Evolutionary conservation across 1,284 basidiomycete species (phyloP), one percentile per base, ranked within the genome.

Genomic region (Ceraceosorus guamensis): DNA sequence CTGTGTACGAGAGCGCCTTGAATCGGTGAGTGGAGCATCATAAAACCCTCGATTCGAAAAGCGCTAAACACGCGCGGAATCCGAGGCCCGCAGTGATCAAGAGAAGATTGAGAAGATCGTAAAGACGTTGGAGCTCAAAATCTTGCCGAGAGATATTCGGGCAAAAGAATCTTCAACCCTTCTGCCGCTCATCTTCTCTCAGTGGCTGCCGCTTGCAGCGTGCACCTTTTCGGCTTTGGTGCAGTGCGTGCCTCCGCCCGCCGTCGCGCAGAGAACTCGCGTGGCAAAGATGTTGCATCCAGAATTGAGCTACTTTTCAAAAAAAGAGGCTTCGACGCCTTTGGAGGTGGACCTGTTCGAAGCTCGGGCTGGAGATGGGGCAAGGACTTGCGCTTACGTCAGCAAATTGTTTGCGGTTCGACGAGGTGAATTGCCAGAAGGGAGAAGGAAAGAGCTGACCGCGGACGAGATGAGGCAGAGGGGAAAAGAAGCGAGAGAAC

Each of bases 341-440:
- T 79, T 95, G 30, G 92, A 98, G 76, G 78, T 81, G 62, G 87
- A 88, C 58, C 79, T 98, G 8, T 97, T 87, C 78, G 77, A 57
- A 14, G 67, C 72, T 18, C 59, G 63, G 43, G 52, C 66, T 10
- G 64, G 63, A 6, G 53, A 57, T 13, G 67, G 66, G 41, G 62
- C 67, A 6, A 56, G 59, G n/a, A 52, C 62, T 6, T 69, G 83
- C 3, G 80, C 81, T 4, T 95, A 93, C 76, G 88, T 98, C 53
- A 95, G 89, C 81, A 98, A 98, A 77, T 98, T 98, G 93, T 97
- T 98, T 76, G 91, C 91, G 0, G 86, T 97, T 1, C 79, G 84
- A 24, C 79, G 78, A 16, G 83, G 83, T 53, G 88, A 93, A 49
- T 79, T 98, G 34, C 93, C 93, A 0, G 87, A 92, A 69, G 86